Evolutionary conservation across 78 protist species (phyloP).

Genomic region (Dictyostelium purpureum): DNA sequence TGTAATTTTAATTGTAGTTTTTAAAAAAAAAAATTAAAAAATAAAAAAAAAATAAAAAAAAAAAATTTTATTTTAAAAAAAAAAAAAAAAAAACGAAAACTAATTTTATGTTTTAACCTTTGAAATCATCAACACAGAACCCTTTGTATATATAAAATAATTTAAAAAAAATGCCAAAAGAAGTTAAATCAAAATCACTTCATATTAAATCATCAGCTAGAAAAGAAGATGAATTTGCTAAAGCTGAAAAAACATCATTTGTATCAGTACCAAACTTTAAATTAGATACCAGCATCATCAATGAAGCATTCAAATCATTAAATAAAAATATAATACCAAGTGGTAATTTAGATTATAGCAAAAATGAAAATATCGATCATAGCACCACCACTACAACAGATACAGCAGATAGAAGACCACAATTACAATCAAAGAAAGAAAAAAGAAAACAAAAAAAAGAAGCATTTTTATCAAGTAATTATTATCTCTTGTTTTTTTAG

Average conservation of each 20-base stretch:
- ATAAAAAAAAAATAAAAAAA: too few species aligned
- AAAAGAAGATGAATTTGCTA: neutral
- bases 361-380: neutral
- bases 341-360: neutral
- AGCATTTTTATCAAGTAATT: conserved; percentile 44
- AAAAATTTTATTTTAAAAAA: too few species aligned
- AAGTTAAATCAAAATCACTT: neutral
- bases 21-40: too few species aligned
- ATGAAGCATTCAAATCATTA: neutral
- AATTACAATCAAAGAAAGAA: conserved; percentile 44
- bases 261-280: conserved; percentile 20
- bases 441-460: conserved; percentile 65
- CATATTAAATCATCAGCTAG: neutral
- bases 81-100: too few species aligned
- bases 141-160: too few species aligned
- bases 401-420: conserved; percentile 36
- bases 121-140: too few species aligned
- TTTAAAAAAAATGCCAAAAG: conserved; percentile 4
- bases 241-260: conserved; percentile 62
- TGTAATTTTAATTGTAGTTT: too few species aligned
- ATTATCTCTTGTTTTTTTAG: neutral
- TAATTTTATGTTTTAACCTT: too few species aligned
- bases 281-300: neutral
- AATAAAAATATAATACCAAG: conserved; percentile 7
- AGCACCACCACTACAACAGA: neutral